Percentiles rank a stretch among this genome's conserved stretches.
phyloP scores from a whole-genome alignment of 2,329 filamentous ascomycete genomes.

The Rutstroemia sp. region DNA sequence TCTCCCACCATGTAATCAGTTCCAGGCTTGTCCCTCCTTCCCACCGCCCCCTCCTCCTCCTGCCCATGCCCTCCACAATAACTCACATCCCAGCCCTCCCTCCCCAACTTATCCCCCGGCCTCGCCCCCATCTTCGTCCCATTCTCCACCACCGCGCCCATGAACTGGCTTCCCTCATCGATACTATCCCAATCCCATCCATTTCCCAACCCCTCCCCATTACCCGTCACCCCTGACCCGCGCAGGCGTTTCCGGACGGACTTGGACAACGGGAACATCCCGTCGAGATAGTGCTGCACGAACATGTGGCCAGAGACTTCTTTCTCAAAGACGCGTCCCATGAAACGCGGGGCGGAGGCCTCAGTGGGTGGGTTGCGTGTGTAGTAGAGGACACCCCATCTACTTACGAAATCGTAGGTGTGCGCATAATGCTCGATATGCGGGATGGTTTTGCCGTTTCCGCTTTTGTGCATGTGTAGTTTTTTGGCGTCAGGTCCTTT shows the following conservation, averaged over 20 bases:
- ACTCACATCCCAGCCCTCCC: slow-evolving; percentile 3
- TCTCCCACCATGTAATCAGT: slow-evolving; percentile 46
- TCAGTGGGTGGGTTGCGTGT: slow-evolving; percentile 18
- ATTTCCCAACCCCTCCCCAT: slow-evolving; percentile 4
- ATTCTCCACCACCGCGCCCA: slow-evolving; percentile 14
- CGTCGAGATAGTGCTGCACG: slow-evolving; percentile 30
- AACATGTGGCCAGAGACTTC: slow-evolving; percentile 25
- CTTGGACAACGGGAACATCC: slow-evolving; percentile 27
- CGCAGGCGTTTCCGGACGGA: slow-evolving; percentile 10
- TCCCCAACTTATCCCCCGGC: not conserved
- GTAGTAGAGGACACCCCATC: slow-evolving; percentile 69
- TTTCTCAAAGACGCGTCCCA: slow-evolving; percentile 25
- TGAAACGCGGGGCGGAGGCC: slow-evolving; percentile 18
- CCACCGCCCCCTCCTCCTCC: slow-evolving; percentile 8
- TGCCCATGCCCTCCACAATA: slow-evolving; percentile 13
- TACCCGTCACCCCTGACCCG: slow-evolving; percentile 14
- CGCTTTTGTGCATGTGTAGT: not conserved
- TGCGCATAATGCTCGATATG: slow-evolving; percentile 80
- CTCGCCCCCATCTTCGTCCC: not conserved
- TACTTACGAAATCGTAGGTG: slow-evolving; percentile 63
- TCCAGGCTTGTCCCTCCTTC: not conserved
- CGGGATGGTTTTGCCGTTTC: slow-evolving; percentile 42
- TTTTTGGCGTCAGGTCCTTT: not conserved
- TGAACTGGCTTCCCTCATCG: slow-evolving; percentile 14
- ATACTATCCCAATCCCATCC: not conserved